Evolutionary conservation across 192 early-diverging fungal species (phyloP).

Genomic region (Physocladia obscura): DNA sequence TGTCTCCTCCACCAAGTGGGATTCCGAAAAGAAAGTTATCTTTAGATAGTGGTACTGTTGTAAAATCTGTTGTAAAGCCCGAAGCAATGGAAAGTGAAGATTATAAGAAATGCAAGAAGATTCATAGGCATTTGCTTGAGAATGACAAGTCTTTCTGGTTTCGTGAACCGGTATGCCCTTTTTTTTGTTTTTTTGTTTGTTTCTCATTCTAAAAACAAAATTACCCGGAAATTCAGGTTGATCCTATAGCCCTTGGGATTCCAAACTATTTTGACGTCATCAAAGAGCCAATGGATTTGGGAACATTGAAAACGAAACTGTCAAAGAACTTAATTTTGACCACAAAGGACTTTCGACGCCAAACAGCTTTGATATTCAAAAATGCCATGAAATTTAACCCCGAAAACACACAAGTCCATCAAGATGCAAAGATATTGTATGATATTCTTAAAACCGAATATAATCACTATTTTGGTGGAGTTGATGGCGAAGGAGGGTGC

Average conservation of each 20-base stretch:
- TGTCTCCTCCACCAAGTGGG: too few species aligned
- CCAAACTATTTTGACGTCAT: slow-evolving; percentile 84
- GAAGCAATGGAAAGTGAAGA: slow-evolving; percentile 2
- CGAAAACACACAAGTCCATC: slow-evolving; percentile 62
- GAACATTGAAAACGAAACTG: slow-evolving; percentile 72
- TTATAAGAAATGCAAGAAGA: slow-evolving; percentile 35
- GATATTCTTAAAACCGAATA: slow-evolving; percentile 12
- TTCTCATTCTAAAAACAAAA: neutral
- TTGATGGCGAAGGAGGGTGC: neutral
- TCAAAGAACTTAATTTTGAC: slow-evolving; percentile 57
- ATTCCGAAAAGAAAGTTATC: slow-evolving; percentile 17
- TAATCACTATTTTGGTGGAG: neutral
- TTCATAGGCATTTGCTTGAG: slow-evolving; percentile 27
- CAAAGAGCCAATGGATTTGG: slow-evolving; percentile 86
- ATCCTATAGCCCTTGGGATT: slow-evolving; percentile 76
- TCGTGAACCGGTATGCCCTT: slow-evolving; percentile 21
- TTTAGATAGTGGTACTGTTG: neutral
- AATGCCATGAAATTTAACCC: slow-evolving; percentile 68
- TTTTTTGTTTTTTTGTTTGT: neutral
- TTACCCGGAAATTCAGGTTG: slow-evolving; percentile 60
- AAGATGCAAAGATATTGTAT: slow-evolving; percentile 59
- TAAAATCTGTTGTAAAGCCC: too few species aligned
- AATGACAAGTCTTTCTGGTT: slow-evolving; percentile 40
- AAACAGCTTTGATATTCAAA: slow-evolving; percentile 60
- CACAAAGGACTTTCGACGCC: slow-evolving; percentile 65